Percentiles rank a stretch among this genome's conserved stretches.
Evolutionary conservation across 2,329 filamentous ascomycete genomes (phyloP).

Genomic region (Clonostachys sp.): DNA sequence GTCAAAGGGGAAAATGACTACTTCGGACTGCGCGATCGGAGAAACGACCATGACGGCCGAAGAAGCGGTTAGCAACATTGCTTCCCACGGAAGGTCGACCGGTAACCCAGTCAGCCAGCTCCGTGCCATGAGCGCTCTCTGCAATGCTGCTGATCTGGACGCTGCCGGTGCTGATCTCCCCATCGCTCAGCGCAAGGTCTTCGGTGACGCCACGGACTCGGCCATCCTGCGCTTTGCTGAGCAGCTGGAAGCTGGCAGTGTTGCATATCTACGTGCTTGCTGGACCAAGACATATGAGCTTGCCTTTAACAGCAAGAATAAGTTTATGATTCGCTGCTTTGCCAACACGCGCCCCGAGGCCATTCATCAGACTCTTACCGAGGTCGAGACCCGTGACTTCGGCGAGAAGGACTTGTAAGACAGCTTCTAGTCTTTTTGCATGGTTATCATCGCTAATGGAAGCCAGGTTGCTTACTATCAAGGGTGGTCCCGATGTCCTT

Average conservation of each 20-base stretch:
- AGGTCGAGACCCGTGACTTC: conserved; percentile 25
- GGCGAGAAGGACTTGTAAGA: conserved; percentile 27
- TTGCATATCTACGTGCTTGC: conserved; percentile 52
- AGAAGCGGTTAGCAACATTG: conserved; percentile 37
- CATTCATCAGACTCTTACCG: conserved; percentile 27
- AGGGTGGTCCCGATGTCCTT: conserved; percentile 73
- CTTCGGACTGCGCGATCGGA: conserved; percentile 64
- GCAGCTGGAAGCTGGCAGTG: conserved; percentile 43
- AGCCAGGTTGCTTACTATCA: conserved; percentile 61
- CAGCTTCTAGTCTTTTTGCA: conserved; percentile 7
- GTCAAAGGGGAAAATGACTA: conserved; percentile 63
- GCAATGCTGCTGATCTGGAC: conserved; percentile 74
- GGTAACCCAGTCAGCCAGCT: conserved; percentile 51
- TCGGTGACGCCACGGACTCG: conserved; percentile 73
- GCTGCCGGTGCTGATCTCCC: conserved; percentile 49
- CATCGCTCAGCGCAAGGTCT: conserved; percentile 57
- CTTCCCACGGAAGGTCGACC: conserved; percentile 11
- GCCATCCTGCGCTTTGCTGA: conserved; percentile 71
- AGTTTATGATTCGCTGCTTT: conserved; percentile 70
- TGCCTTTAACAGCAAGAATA: conserved; percentile 80
- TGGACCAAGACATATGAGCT: conserved; percentile 66
- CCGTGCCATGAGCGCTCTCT: conserved; percentile 58
- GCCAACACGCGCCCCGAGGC: conserved; percentile 29
- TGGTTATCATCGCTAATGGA: not conserved
- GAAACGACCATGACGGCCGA: conserved; percentile 40